Base-by-base conservation (phyloP, 148 eudicot genomes). In the Chenopodium quinoa region DNA sequence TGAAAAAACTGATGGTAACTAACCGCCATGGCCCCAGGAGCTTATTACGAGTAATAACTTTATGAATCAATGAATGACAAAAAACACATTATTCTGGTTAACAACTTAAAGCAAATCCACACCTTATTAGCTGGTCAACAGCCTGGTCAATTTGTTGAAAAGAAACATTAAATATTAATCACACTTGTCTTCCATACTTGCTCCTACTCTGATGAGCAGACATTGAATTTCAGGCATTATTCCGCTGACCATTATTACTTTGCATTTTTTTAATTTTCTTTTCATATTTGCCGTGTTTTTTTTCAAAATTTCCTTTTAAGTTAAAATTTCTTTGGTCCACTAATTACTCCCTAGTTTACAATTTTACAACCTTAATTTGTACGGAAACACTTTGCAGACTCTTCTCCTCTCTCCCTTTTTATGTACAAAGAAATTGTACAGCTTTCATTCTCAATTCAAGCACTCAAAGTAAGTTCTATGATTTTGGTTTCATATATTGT, bases 261-360 rank as follows among this genome's bases (percentile, higher is more conserved):
- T 48, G 14, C 14, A 10, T 48, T 48, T 10, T 47, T 9, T 48
- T 10, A 1, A 48, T 9, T 48, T 48, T 32, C 14, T 29, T 19
- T 72, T 80, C 77, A 71, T 46, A 80, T 60, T 80, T 23, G 77
- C 77, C 62, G 64, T 75, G 40, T 75, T 75, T 50, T 46, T 72
- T n/a, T 44, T 72, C 4, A 2, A 72, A 37, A 37, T 37, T 40
- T 40, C 14, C 20, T 11, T 31, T 9, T 70, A 0, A 5, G 16
- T 32, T 32, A 3, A 1, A 10, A 32, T 70, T 70, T 70, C 9
- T 70, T 32, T 17, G 17, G 1, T 67, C 44, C 16, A 0, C 1
- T 40, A 40, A 40, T 40, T 5, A 40, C 6, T 6, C 44, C 40
- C 40, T 4, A 34, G 40, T 34, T 3, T 34, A 40, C 22, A 1